Conservation (phyloP, 2,329 filamentous ascomycete genomes). For the Epichloe amarillans region DNA sequence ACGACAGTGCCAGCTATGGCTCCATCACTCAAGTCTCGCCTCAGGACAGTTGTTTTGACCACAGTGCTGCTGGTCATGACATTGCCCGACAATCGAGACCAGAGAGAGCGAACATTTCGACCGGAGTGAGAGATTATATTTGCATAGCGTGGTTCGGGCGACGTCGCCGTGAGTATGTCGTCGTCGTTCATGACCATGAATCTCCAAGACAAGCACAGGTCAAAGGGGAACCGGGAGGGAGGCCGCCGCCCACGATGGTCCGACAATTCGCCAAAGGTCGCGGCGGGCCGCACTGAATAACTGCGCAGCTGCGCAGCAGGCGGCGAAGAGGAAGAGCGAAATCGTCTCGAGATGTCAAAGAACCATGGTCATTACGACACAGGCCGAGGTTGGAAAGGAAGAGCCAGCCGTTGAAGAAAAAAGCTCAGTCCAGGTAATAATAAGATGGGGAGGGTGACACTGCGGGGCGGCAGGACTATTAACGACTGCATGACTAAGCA, state of each 20-base stretch:
- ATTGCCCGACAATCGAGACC: neutral
- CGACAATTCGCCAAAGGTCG: neutral
- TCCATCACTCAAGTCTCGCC: slow-evolving; percentile 20
- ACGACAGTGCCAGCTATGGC: slow-evolving; percentile 25
- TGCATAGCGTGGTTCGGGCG: neutral
- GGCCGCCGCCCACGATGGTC: neutral
- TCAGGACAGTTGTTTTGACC: slow-evolving; percentile 10
- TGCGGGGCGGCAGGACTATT: too few species aligned
- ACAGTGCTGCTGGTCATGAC: neutral
- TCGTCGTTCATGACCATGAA: neutral
- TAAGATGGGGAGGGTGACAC: neutral
- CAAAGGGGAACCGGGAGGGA: neutral
- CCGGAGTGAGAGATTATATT: neutral
- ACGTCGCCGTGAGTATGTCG: neutral
- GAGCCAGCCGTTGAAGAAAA: neutral
- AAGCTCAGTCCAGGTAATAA: neutral
- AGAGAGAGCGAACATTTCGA: neutral
- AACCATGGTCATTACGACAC: neutral
- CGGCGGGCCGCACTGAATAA: neutral
- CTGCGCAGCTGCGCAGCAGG: neutral
- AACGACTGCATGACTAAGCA: too few species aligned
- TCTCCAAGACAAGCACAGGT: neutral
- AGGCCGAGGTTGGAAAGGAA: neutral
- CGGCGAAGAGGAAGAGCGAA: neutral
- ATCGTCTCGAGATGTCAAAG: neutral